Evolutionary conservation across 2,329 filamentous ascomycete species (phyloP).

Genomic region (Orbilia quercus): DNA sequence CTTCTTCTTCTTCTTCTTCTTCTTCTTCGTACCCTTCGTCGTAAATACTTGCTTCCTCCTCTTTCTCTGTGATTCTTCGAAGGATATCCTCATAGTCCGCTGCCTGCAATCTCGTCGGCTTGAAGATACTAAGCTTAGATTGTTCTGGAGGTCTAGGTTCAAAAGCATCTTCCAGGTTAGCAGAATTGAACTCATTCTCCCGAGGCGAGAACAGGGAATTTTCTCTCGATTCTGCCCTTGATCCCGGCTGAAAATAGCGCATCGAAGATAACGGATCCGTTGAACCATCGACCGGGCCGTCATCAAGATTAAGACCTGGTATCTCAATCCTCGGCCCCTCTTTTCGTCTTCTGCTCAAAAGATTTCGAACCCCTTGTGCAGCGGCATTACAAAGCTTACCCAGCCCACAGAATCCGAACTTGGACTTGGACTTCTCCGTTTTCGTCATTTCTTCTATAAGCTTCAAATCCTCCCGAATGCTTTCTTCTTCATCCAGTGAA

Average conservation of each 20-base stretch:
- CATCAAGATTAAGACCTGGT: constrained; percentile 1
- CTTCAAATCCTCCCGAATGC: constrained; percentile 6
- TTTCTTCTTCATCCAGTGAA: background rate
- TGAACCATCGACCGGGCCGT: background rate
- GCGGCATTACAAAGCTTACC: constrained; percentile 15
- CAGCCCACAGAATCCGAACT: constrained; percentile 7
- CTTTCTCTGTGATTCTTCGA: constrained; percentile 9
- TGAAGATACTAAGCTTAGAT: constrained; percentile 11
- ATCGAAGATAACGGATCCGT: constrained; percentile 25
- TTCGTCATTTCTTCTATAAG: constrained; percentile 9
- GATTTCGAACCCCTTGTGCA: constrained; percentile 5
- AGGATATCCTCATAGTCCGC: constrained; percentile 18
- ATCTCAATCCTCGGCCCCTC: constrained; percentile 21
- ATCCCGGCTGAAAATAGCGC: constrained; percentile 7
- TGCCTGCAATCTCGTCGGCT: background rate
- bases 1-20: background rate
- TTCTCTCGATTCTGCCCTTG: constrained; percentile 12
- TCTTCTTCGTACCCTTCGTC: background rate
- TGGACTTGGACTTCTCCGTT: background rate
- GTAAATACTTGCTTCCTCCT: constrained; percentile 3
- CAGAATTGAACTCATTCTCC: constrained; percentile 1
- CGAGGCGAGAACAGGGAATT: constrained; percentile 1
- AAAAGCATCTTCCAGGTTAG: constrained; percentile 3
- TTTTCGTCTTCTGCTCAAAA: constrained; percentile 2
- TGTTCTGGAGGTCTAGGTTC: constrained; percentile 6